A percentile compares a stretch with the other conserved stretches of the same genome.
Conservation (phyloP, 2,329 filamentous ascomycete species). For the Trichoderma endophyticum region DNA sequence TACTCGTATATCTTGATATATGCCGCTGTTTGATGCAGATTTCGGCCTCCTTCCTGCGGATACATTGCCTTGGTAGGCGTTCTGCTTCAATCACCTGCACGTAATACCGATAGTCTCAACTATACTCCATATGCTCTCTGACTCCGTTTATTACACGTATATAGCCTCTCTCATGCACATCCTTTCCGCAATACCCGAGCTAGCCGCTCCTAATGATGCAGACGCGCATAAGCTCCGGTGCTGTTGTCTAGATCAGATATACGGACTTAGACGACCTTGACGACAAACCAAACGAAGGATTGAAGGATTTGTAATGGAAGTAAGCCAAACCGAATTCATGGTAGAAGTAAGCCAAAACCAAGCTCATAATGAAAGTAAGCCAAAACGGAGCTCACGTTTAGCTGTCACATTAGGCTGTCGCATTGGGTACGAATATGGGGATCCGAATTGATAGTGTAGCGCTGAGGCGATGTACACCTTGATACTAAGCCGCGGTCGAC, state of each 20-base stretch:
- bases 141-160: neutral
- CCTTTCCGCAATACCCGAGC: neutral
- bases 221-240: neutral
- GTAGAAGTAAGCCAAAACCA: neutral
- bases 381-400: neutral
- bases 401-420: neutral
- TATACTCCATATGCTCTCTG: no score
- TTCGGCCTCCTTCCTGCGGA: neutral
- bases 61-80: no score
- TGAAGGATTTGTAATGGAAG: neutral
- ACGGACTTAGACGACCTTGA: neutral
- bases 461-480: neutral
- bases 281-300: neutral
- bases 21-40: neutral
- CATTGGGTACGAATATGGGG: neutral
- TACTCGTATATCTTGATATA: neutral
- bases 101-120: neutral
- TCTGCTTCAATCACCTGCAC: no score
- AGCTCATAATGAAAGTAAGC: neutral
- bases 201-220: neutral
- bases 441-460: neutral
- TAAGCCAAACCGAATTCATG: neutral
- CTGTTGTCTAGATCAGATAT: neutral
- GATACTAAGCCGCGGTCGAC: neutral
- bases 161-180: neutral